Percentiles rank a stretch among this genome's conserved stretches.
These are phyloP conservation scores for Dactylellina sp. DNA, from an alignment of 2,329 filamentous ascomycete genomes.

Conservation along the genomic window DNA sequence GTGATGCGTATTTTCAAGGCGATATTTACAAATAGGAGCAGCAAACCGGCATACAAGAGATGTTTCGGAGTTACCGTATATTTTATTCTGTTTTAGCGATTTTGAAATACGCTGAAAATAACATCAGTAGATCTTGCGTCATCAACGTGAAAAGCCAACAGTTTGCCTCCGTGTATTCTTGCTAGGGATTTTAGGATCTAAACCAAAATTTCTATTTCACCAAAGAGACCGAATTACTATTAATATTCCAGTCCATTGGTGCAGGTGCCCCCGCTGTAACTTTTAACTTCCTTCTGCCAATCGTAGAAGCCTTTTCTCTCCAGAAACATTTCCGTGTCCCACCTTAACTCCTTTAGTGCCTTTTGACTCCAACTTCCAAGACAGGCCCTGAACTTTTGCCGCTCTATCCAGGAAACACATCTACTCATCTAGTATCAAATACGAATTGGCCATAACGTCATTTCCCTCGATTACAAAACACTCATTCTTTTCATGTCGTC, in stretches of 20 bases:
- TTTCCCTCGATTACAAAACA: slow-evolving; percentile 68
- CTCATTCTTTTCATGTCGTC: slow-evolving; percentile 64
- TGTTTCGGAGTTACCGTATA: no score
- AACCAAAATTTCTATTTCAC: neutral
- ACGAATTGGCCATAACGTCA: slow-evolving; percentile 67
- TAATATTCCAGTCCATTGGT: neutral
- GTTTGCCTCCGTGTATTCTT: no score
- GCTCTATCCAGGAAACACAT: slow-evolving; percentile 38
- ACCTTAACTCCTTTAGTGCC: slow-evolving; percentile 66
- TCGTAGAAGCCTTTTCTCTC: slow-evolving; percentile 68
- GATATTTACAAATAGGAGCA: no score
- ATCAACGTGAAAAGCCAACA: no score
- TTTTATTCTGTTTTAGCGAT: no score
- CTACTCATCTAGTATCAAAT: slow-evolving; percentile 64
- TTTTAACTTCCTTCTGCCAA: slow-evolving; percentile 63
- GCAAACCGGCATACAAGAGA: no score
- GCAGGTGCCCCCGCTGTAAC: neutral
- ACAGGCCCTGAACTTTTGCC: slow-evolving; percentile 26
- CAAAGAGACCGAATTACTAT: slow-evolving; percentile 4
- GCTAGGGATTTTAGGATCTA: neutral
- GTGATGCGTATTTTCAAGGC: no score
- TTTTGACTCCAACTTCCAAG: slow-evolving; percentile 57
- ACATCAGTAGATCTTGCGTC: no score
- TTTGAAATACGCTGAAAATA: no score
- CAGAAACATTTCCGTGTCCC: slow-evolving; percentile 66